Base-by-base conservation (phyloP, 2,329 filamentous ascomycete genomes). In the Fusarium continuum region DNA sequence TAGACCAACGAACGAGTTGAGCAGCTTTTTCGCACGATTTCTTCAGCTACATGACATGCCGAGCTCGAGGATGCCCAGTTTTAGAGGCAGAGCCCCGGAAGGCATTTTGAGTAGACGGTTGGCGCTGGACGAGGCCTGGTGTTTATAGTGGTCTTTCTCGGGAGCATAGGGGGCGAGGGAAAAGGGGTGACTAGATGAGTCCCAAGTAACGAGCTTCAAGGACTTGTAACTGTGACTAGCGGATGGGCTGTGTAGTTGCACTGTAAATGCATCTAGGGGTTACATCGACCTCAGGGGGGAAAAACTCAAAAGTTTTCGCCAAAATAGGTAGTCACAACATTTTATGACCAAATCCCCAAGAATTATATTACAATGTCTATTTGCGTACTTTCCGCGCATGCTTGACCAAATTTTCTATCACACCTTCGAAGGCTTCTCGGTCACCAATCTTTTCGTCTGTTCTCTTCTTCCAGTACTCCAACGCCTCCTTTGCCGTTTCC, bases 341-440 rank as follows among this genome's bases (percentile, higher is more conserved):
- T 68, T 60, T 28, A 46, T 61, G 52, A 43, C 39, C 39, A 58
- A 67, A 54, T 39, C 38, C 41, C 29, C 23, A 39, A 60, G 25
- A 28, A 64, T 39, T 56, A 49, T 61, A 64, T 64, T 55, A 63
- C 20, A 52, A 55, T 34, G 29, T 67, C 78, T 79, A 92, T 78
- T 93, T 95, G 73, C 92, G 85, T 53, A 92, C 88, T 78, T 93
- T 92, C 75, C 92, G 85, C 44, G 92, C 92, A 79, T 96, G 92
- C 76, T 93, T 95, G 36, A 97, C 94, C 65, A 98, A 77, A 75
- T 97, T 97, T 78, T 97, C 94, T 83, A 98, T 97, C 14, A 98
- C 94, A 1, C 92, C 93, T 74, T 98, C 94, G 75, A 97, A 95
- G 4, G 93, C 92, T 74, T 97, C 94, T 68, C 95, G 89, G 73